Evolutionary conservation across 106 monocot species (phyloP), one percentile per base, ranked within the genome.

Genomic region (Dendrobium officinale): DNA sequence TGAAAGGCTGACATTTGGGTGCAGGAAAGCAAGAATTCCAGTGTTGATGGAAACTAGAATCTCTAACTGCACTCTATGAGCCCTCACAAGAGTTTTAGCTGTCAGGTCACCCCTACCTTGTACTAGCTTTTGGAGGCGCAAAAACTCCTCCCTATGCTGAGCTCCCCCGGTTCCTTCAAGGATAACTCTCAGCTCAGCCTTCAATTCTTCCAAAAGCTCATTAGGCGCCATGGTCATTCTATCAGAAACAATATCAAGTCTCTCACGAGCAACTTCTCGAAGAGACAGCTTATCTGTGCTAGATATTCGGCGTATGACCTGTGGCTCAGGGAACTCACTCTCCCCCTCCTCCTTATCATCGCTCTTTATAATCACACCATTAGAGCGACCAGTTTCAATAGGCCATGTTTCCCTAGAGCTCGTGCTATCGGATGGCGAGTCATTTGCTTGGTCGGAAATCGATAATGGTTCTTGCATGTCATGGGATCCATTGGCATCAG

Each of bases 321-420:
- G 90, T 43, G 67, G 86, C 24, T 89, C 85, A 18, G 90, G 68
- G 51, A 47, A 77, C 31, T 81, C 80, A 55, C 80, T 90, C 66
- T 85, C 86, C 0, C 84, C 86, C 51, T 90, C 93, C 42, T 91
- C 88, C 86, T 97, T 92, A 19, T 89, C 92, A 4, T 74, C 41
- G 40, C 85, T 90, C 83, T 84, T 92, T 8, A 41, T 78, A 72
- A 48, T 24, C 31, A 81, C 58, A 13, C 81, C 79, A 73, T 81
- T 73, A 29, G 83, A 77, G 41, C 81, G 88, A 55, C 78, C 85
- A 33, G 83, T 89, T 82, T 99, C 92, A 26, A 91, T 85, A 0
- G 98, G 95, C 95, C 98, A 99, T 17, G 95, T 99, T 61, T 99
- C 98, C 15, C 81, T 85, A 0, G 98, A 99, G 85, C 98, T 99